Evolutionary conservation across 306 rosid genomes (phyloP).

Genomic region (Acmispon strigosus): DNA sequence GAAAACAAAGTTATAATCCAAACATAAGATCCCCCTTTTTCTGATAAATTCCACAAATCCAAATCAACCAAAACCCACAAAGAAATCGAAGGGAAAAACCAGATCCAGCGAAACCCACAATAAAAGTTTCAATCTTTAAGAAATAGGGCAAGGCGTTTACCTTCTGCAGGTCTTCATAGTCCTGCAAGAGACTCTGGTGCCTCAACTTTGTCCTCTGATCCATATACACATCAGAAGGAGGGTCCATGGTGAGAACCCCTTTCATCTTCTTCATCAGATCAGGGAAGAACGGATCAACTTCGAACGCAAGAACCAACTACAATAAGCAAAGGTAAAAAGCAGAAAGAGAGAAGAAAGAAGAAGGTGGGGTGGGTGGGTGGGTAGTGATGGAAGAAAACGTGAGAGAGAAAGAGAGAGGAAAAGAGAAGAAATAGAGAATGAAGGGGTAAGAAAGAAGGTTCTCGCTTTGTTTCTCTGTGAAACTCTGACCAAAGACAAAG

Average conservation of each 20-base stretch:
- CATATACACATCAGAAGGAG: constrained; percentile 34
- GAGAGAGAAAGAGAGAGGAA: background rate
- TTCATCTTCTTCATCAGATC: constrained; percentile 84
- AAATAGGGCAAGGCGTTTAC: constrained; percentile 25
- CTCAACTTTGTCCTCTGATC: constrained; percentile 54
- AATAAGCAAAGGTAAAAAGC: background rate
- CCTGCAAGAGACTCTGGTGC: constrained; percentile 83
- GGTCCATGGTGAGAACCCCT: constrained; percentile 38
- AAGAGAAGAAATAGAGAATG: background rate
- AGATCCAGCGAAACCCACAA: constrained; percentile 43
- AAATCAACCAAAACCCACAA: constrained; percentile 20
- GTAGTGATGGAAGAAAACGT: constrained; percentile 18
- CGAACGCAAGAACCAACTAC: constrained; percentile 9
- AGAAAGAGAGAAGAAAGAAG: constrained; percentile 27
- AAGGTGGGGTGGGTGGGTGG: background rate
- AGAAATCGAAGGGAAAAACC: constrained; percentile 20
- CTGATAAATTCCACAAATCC: background rate
- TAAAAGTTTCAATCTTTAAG: constrained; percentile 5
- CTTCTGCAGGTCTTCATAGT: constrained; percentile 68
- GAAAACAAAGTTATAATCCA: background rate
- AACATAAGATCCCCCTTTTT: constrained; percentile 9
- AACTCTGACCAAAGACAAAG: constrained; percentile 88
- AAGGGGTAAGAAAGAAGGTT: constrained; percentile 48
- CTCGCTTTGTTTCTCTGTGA: constrained; percentile 86
- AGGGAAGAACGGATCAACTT: constrained; percentile 20